phyloP scores from a whole-genome alignment of 495 filamentous ascomycete species.

The Wilcoxina mikolae region DNA sequence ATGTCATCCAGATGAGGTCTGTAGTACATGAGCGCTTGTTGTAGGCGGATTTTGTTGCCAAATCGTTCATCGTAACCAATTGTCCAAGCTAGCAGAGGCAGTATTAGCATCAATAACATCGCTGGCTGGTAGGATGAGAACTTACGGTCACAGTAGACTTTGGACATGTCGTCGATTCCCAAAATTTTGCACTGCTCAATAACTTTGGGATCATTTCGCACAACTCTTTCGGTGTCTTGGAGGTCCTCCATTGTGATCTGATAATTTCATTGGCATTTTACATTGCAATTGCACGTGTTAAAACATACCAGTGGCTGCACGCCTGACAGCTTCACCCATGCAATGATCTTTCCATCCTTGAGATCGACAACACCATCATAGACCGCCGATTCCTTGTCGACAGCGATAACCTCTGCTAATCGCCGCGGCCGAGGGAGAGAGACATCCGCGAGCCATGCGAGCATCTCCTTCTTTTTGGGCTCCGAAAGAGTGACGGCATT shows the following conservation, averaged over 20 bases:
- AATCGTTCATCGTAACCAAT: slow-evolving; percentile 91
- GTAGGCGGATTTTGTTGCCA: slow-evolving; percentile 62
- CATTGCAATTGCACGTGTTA: neutral
- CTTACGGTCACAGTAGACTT: slow-evolving; percentile 80
- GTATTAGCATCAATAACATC: neutral
- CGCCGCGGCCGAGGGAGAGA: slow-evolving; percentile 49
- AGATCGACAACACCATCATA: slow-evolving; percentile 78
- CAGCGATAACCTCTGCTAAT: slow-evolving; percentile 74
- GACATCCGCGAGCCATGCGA: slow-evolving; percentile 59
- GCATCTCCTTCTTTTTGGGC: slow-evolving; percentile 77
- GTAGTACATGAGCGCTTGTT: slow-evolving; percentile 95
- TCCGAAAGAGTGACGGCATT: slow-evolving; percentile 83
- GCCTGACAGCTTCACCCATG: slow-evolving; percentile 64
- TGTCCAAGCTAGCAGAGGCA: slow-evolving; percentile 74
- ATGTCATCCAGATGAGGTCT: slow-evolving; percentile 71
- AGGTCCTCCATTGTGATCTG: slow-evolving; percentile 89
- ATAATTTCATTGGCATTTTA: neutral
- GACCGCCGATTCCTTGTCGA: slow-evolving; percentile 62
- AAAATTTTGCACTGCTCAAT: slow-evolving; percentile 83
- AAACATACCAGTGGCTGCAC: slow-evolving; percentile 62
- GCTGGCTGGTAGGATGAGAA: slow-evolving; percentile 20
- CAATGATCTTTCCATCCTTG: slow-evolving; percentile 49
- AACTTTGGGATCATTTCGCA: slow-evolving; percentile 68
- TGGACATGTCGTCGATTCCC: slow-evolving; percentile 87
- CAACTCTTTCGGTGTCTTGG: slow-evolving; percentile 68